A percentile compares a stretch with the other conserved stretches of the same genome.
These are phyloP conservation scores for Calonectria pteridis DNA, from an alignment of 2,329 filamentous ascomycete species.

Conservation along the genomic window DNA sequence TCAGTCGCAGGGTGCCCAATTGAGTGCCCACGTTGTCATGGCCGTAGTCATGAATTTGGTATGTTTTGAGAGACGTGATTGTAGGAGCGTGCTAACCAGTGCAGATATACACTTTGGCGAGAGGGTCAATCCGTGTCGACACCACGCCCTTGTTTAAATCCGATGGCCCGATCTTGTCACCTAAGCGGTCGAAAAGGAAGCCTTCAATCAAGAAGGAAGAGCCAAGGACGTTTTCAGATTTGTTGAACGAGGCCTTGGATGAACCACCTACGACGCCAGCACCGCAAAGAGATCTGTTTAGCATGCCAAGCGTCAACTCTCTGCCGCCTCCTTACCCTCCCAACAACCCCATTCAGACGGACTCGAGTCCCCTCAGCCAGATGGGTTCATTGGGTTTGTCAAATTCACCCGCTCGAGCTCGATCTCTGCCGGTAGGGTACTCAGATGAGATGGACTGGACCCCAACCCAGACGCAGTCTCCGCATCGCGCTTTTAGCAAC, in stretches of 20 bases:
- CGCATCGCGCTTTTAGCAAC: slow-evolving; percentile 66
- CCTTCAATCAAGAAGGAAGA: slow-evolving; percentile 45
- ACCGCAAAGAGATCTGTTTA: slow-evolving; percentile 27
- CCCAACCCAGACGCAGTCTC: slow-evolving; percentile 61
- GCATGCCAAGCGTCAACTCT: slow-evolving; percentile 31
- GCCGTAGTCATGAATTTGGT: slow-evolving; percentile 66
- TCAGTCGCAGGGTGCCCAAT: slow-evolving; percentile 54
- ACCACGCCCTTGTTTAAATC: slow-evolving; percentile 65
- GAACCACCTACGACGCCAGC: slow-evolving; percentile 29
- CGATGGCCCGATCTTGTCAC: slow-evolving; percentile 38
- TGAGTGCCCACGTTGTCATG: slow-evolving; percentile 68
- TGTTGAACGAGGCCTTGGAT: slow-evolving; percentile 50
- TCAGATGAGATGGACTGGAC: slow-evolving; percentile 81
- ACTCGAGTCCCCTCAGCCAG: slow-evolving; percentile 19
- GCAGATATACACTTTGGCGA: slow-evolving; percentile 60
- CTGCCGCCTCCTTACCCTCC: slow-evolving; percentile 34
- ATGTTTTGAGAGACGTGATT: slow-evolving; percentile 45
- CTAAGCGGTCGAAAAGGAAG: slow-evolving; percentile 38
- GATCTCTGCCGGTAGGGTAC: slow-evolving; percentile 47
- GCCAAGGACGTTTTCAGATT: slow-evolving; percentile 59
- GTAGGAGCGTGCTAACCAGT: slow-evolving; percentile 36
- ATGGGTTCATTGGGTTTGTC: slow-evolving; percentile 37
- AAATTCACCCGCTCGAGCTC: slow-evolving; percentile 27
- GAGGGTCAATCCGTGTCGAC: slow-evolving; percentile 66
- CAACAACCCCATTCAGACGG: slow-evolving; percentile 25